Base-by-base conservation (phyloP, 2,329 filamentous ascomycete genomes). In the Huntiella decipiens region DNA sequence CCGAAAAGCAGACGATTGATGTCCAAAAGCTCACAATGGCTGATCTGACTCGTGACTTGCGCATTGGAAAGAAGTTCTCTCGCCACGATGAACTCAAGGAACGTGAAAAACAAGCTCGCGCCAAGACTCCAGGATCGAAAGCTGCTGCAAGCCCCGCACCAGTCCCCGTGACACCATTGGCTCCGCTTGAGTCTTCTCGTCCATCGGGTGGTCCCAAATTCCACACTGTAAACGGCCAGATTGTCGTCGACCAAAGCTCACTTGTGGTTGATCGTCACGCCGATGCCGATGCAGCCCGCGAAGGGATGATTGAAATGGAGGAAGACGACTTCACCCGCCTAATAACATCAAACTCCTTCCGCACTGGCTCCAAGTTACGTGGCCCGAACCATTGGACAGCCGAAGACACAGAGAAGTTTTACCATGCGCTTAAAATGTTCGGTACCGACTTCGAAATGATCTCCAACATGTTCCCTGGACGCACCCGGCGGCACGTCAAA, bases 401-500 rank as follows among this genome's bases (percentile, higher is more conserved):
- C n/a, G 70, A 73, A 10, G 73, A 78, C 50, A 88, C 80, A 3
- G 77, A 82, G 46, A 66, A 73, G 38, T 91, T 91, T 62, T 91
- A 86, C 64, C 71, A 77, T 22, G 78, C 75, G 1, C 66, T 92
- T 2, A 64, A 68, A 48, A 81, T 79, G 68, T 87, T 85, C 56
- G 84, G 84, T 47, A 88, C 82, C 1, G 82, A 88, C 57, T 92
- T 91, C 56, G 71, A 79, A 57, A 82, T 83, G 61, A 86, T 92
- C 54, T 71, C 73, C 49, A 73, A 74, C 54, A 76, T 86, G 70
- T 87, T 92, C 55, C 73, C 76, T 1, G 71, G 73, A 51, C 77
- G 79, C 55, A 80, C 73, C 50, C 71, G 84, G 13, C 72, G 78
- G 31, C 75, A 82, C 58, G 71, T 91, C 61, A 88, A 88, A 63